phyloP scores from a whole-genome alignment of 2,329 filamentous ascomycete species.

The Fusarium anthophilum region DNA sequence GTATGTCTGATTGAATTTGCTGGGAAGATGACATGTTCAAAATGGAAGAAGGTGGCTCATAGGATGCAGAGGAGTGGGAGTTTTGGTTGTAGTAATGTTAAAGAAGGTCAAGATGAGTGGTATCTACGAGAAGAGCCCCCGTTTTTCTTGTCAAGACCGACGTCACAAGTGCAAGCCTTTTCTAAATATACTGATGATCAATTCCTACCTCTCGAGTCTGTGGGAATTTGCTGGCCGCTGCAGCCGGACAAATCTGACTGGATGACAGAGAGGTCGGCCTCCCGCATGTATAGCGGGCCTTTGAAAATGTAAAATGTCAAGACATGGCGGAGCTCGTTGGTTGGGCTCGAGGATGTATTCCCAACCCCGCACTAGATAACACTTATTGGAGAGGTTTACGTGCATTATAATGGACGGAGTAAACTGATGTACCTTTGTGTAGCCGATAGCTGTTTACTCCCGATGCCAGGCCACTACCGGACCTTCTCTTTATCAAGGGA shows the following conservation, averaged over 20 bases:
- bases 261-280: background rate
- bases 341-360: background rate
- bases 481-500: no score
- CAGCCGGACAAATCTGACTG: background rate
- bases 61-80: background rate
- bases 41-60: background rate
- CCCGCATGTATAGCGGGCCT: background rate
- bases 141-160: background rate
- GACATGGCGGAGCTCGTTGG: background rate
- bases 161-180: background rate
- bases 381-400: rapidly evolving
- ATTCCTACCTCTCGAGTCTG: no score
- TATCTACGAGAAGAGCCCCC: no score
- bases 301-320: background rate
- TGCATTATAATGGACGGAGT: rapidly evolving
- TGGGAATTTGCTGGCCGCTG: no score
- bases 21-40: background rate
- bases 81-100: background rate
- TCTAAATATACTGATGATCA: background rate
- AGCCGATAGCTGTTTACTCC: background rate
- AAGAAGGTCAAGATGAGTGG: background rate
- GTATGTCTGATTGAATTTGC: background rate
- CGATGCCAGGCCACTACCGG: background rate
- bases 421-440: background rate
- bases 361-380: background rate